Evolutionary conservation across 179 eudicot species (phyloP).

Genomic region (Vitellaria paradoxa): DNA sequence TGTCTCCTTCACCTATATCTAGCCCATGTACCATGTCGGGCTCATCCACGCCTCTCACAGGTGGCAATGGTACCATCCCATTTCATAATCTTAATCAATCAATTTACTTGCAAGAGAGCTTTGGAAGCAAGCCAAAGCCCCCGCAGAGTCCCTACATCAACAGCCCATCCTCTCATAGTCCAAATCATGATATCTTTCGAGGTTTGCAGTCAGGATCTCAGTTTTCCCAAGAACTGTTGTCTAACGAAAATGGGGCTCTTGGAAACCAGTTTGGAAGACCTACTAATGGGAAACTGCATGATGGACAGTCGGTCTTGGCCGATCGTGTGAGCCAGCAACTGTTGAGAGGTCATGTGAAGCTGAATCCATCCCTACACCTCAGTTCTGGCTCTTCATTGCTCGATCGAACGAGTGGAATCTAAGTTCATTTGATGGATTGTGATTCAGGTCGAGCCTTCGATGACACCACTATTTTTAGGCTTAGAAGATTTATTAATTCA

Average conservation of each 20-base stretch:
- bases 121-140: conserved; percentile 45
- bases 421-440: not conserved
- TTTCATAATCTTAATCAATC: conserved; percentile 56
- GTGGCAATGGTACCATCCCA: conserved; percentile 56
- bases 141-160: conserved; percentile 49
- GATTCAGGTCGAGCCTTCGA: conserved; percentile 4
- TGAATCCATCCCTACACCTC: conserved; percentile 49
- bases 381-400: conserved; percentile 49
- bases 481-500: conserved; percentile 7
- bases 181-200: conserved; percentile 50
- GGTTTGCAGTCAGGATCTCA: conserved; percentile 59
- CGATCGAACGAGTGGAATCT: conserved; percentile 28
- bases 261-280: conserved; percentile 40
- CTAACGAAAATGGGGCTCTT: conserved; percentile 32
- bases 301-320: conserved; percentile 64
- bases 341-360: conserved; percentile 59
- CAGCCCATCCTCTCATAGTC: conserved; percentile 53
- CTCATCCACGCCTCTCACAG: conserved; percentile 80
- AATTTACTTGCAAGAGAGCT: conserved; percentile 52
- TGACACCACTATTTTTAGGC: not conserved
- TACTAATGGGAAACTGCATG: conserved; percentile 35
- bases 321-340: conserved; percentile 82
- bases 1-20: conserved; percentile 85
- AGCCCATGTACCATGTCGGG: conserved; percentile 83
- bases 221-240: conserved; percentile 35